phyloP scores from a whole-genome alignment of 2,329 filamentous ascomycete species.

The Mariannaea sp. region DNA sequence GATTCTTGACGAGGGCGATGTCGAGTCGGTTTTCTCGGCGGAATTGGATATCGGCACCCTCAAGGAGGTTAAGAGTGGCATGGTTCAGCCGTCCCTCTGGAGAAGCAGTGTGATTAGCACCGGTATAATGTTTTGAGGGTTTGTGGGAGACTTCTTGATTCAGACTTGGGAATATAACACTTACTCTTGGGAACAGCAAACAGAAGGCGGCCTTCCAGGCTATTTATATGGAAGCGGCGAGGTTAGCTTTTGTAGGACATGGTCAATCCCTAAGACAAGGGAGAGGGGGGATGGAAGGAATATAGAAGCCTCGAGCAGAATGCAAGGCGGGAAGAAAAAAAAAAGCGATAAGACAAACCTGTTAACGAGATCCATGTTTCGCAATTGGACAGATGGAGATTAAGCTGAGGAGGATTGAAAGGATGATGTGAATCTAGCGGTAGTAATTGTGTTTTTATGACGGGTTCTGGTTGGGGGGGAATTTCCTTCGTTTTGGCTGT shows the following conservation, averaged over 20 bases:
- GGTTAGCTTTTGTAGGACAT: constrained; percentile 23
- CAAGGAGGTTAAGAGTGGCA: constrained; percentile 84
- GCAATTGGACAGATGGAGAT: not conserved
- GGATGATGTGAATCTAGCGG: not conserved
- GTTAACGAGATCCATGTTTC: constrained; percentile 58
- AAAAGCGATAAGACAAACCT: constrained; percentile 47
- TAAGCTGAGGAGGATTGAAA: not conserved
- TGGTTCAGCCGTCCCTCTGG: constrained; percentile 91
- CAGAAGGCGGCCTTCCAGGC: constrained; percentile 88
- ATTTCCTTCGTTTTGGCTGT: constrained; percentile 34
- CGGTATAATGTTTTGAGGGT: too few species aligned
- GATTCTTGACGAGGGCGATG: constrained; percentile 97
- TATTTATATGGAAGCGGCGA: constrained; percentile 47
- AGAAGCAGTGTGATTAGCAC: constrained; percentile 3
- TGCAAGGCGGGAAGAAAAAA: not conserved
- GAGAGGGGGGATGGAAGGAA: not conserved
- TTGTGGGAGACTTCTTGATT: not conserved
- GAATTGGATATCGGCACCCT: constrained; percentile 96
- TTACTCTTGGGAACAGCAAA: constrained; percentile 98
- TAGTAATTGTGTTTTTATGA: constrained; percentile 8
- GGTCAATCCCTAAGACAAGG: not conserved
- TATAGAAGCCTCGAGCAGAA: not conserved
- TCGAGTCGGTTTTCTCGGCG: constrained; percentile 92
- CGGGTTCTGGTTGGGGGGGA: constrained; percentile 29
- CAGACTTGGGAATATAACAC: constrained; percentile 46